These are phyloP conservation scores for Pezicula carpinea DNA, from an alignment of 2,329 filamentous ascomycete genomes.

Conservation along the genomic window DNA sequence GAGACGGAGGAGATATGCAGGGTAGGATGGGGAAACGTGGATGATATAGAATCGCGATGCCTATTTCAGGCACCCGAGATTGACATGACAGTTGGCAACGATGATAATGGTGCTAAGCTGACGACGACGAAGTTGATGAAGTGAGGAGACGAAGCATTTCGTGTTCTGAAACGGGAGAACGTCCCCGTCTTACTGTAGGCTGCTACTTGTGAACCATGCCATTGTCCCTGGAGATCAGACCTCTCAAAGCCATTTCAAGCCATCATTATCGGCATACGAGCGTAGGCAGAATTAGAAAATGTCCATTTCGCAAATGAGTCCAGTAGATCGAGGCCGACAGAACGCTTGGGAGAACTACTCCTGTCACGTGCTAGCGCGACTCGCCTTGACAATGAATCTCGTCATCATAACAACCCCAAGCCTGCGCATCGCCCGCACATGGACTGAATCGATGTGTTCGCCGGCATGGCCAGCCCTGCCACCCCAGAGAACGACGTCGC, in stretches of 20 bases:
- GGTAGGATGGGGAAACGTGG: not conserved
- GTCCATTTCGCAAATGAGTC: too few relatives aligned
- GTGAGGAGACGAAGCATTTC: too few relatives aligned
- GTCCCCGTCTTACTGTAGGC: too few relatives aligned
- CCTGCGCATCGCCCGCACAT: constrained; percentile 5
- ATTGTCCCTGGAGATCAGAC: too few relatives aligned
- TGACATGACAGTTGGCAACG: not conserved
- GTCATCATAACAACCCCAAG: not conserved
- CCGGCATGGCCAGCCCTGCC: constrained; percentile 22
- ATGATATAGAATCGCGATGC: not conserved
- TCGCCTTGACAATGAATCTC: not conserved
- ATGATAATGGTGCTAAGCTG: not conserved
- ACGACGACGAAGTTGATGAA: too few relatives aligned
- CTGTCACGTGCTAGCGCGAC: not conserved
- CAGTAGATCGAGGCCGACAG: too few relatives aligned
- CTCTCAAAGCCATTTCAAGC: too few relatives aligned
- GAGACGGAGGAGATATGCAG: not conserved
- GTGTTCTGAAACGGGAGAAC: too few relatives aligned
- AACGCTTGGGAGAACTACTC: too few relatives aligned
- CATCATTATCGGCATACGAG: too few relatives aligned
- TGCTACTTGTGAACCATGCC: too few relatives aligned
- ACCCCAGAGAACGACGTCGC: not conserved
- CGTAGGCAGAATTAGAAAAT: too few relatives aligned
- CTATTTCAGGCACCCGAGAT: not conserved
- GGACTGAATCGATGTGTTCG: constrained; percentile 6